phyloP scores from a whole-genome alignment of 2,329 filamentous ascomycete genomes.

The Seiridium unicorne region DNA sequence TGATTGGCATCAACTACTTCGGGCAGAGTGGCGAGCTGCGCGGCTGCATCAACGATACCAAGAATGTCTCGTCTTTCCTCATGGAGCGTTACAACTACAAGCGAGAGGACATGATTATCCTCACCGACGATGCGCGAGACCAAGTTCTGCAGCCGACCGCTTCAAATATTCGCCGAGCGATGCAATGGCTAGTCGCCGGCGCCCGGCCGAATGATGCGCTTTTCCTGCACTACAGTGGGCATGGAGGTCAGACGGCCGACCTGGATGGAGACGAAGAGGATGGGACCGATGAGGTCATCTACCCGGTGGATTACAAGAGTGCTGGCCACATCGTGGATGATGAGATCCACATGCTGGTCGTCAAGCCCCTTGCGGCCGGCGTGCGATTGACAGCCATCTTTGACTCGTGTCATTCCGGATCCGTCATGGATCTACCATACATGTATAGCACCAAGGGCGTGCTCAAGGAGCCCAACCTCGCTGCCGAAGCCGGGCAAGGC shows the following conservation, averaged over 20 bases:
- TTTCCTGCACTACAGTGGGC: slow-evolving; percentile 61
- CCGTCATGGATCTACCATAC: slow-evolving; percentile 65
- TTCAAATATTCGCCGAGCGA: slow-evolving; percentile 70
- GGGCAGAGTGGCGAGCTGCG: slow-evolving; percentile 68
- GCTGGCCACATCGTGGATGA: slow-evolving; percentile 82
- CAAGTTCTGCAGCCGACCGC: slow-evolving; percentile 72
- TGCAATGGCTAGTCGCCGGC: slow-evolving; percentile 72
- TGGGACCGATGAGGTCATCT: slow-evolving; percentile 81
- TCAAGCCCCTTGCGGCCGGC: slow-evolving; percentile 52
- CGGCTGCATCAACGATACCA: slow-evolving; percentile 79
- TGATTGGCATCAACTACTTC: slow-evolving; percentile 83
- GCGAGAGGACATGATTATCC: slow-evolving; percentile 75
- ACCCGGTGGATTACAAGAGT: slow-evolving; percentile 77
- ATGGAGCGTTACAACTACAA: slow-evolving; percentile 68
- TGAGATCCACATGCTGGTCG: slow-evolving; percentile 76
- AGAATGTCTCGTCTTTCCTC: slow-evolving; percentile 72
- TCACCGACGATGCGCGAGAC: slow-evolving; percentile 74
- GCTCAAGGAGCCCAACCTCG: slow-evolving; percentile 66
- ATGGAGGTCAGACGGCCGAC: slow-evolving; percentile 80
- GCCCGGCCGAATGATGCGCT: slow-evolving; percentile 73
- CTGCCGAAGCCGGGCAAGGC: slow-evolving; percentile 66
- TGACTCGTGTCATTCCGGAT: slow-evolving; percentile 67
- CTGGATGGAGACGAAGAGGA: slow-evolving; percentile 78
- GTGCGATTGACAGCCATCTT: slow-evolving; percentile 63
- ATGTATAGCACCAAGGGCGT: slow-evolving; percentile 69